phyloP scores from a whole-genome alignment of 768 basidiomycete species.

The Mycena pura region DNA sequence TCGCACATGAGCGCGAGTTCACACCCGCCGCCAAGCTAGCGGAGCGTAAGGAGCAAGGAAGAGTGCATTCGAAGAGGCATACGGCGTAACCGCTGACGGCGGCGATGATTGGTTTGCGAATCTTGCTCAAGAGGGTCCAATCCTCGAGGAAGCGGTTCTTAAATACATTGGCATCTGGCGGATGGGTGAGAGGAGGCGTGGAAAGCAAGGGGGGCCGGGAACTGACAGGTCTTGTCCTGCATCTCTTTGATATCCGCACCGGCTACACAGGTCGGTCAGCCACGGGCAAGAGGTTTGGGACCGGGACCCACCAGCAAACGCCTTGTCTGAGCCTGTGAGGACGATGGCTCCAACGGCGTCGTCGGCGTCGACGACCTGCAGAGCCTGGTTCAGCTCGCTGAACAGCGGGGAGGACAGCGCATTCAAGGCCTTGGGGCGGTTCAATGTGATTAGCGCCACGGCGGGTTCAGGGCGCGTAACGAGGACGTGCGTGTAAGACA shows the following conservation, averaged over 20 bases:
- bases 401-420: constrained; percentile 86
- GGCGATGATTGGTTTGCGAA: constrained; percentile 94
- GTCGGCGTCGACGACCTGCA: constrained; percentile 75
- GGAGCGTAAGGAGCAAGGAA: background rate
- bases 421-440: constrained; percentile 90
- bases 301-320: constrained; percentile 85
- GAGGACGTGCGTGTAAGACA: constrained; percentile 77
- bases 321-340: constrained; percentile 89
- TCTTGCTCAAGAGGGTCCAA: constrained; percentile 75
- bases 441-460: constrained; percentile 84
- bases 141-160: constrained; percentile 83
- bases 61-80: constrained; percentile 38
- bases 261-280: constrained; percentile 52
- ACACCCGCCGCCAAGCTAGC: constrained; percentile 93
- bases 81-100: constrained; percentile 96
- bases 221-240: constrained; percentile 91
- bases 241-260: constrained; percentile 99
- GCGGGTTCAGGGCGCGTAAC: constrained; percentile 70
- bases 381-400: constrained; percentile 78
- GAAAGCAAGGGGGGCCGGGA: background rate
- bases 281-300: background rate
- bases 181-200: background rate
- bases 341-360: constrained; percentile 82
- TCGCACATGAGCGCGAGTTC: constrained; percentile 97
- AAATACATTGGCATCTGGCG: constrained; percentile 84